These are phyloP conservation scores for Crithidia acanthocephali DNA, from an alignment of 208 protist species.

Conservation along the genomic window DNA sequence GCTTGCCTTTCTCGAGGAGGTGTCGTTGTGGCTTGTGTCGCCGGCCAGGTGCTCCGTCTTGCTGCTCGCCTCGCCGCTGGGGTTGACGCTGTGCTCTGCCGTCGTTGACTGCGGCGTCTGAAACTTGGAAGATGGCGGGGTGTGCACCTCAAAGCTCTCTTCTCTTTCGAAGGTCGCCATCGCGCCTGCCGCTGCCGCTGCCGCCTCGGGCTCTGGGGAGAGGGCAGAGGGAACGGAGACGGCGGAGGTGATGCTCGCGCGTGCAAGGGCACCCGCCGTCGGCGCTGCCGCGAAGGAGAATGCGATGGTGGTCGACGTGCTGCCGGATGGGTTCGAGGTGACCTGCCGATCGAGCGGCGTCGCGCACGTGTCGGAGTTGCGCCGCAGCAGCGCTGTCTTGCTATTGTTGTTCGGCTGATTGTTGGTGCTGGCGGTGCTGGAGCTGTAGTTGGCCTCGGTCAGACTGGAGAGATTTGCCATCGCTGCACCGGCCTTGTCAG, in stretches of 20 bases:
- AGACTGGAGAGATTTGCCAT: slow-evolving; percentile 3
- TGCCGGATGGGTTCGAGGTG: background rate
- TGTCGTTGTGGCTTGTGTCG: too few species aligned
- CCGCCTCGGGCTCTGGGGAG: background rate
- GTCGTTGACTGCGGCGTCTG: slow-evolving; percentile 1
- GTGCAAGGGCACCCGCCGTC: background rate
- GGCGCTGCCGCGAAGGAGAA: background rate
- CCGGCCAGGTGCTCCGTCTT: background rate
- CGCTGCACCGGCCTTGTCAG: background rate
- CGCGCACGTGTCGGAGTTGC: background rate
- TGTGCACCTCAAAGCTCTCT: background rate
- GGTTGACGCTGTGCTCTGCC: background rate
- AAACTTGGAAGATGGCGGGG: slow-evolving; percentile 1
- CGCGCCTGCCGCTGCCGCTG: background rate
- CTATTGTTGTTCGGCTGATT: background rate
- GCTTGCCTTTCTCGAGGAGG: background rate
- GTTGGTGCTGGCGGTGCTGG: background rate
- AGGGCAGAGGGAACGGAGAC: background rate
- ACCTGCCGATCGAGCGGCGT: slow-evolving; percentile 1
- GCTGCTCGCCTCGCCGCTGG: background rate
- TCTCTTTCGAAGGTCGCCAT: background rate
- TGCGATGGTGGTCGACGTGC: slow-evolving; percentile 1
- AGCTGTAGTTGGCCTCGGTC: background rate
- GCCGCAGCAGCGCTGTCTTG: background rate
- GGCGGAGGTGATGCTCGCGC: background rate